Percentiles rank a stretch among this genome's conserved stretches.
These are phyloP conservation scores for Pythium volutum DNA, from an alignment of 352 stramenopile species.

Conservation along the genomic window DNA sequence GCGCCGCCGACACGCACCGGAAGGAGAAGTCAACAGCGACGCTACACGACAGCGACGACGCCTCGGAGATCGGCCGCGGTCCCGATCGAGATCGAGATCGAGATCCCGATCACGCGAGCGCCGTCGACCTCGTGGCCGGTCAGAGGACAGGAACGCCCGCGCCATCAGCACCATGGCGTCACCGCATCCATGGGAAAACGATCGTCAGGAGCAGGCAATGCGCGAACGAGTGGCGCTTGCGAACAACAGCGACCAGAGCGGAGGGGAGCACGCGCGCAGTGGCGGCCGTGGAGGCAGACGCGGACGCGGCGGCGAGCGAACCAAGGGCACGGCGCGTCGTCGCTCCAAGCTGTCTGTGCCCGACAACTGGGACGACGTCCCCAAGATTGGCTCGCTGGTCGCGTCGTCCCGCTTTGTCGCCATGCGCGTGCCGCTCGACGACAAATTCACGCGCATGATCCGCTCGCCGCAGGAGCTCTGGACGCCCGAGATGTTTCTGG, in stretches of 20 bases:
- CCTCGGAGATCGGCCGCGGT: not conserved
- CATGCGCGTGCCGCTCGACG: constrained; percentile 69
- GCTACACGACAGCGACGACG: not conserved
- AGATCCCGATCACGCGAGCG: constrained; percentile 4
- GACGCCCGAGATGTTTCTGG: constrained; percentile 54
- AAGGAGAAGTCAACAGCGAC: not conserved
- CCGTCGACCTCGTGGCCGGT: not conserved
- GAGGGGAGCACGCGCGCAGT: not conserved
- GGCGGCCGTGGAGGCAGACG: not conserved
- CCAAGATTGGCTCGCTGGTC: constrained; percentile 67
- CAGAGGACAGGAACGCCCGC: not conserved
- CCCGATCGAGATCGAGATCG: constrained; percentile 5
- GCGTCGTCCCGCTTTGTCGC: constrained; percentile 54
- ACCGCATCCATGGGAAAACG: not conserved
- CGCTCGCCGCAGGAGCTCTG: constrained; percentile 40
- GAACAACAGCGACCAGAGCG: not conserved
- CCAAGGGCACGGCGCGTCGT: not conserved
- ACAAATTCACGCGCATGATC: constrained; percentile 54
- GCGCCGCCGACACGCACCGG: constrained; percentile 2
- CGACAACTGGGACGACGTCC: constrained; percentile 79
- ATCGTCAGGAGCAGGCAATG: not conserved
- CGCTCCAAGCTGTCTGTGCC: constrained; percentile 38
- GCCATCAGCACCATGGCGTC: not conserved
- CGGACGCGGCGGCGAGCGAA: not conserved
- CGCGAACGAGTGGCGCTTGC: not conserved